phyloP scores from a whole-genome alignment of 2,329 filamentous ascomycete species.

The Reticulascus tulasneorum region DNA sequence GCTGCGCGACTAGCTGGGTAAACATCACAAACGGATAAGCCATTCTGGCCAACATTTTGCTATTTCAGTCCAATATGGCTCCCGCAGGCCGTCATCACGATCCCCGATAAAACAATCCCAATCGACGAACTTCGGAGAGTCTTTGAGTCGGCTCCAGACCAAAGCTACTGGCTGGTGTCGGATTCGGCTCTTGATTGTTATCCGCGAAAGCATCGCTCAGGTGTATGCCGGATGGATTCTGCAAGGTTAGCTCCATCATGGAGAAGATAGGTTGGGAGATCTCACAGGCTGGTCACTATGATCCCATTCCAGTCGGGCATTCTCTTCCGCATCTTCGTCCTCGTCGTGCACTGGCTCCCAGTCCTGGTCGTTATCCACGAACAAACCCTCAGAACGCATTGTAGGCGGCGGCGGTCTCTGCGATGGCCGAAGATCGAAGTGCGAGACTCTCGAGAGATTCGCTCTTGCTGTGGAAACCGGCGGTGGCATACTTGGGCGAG shows the following conservation, averaged over 20 bases:
- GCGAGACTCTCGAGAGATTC: constrained; percentile 13
- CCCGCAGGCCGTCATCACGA: constrained; percentile 19
- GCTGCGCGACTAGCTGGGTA: constrained; percentile 87
- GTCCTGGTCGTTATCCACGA: constrained; percentile 67
- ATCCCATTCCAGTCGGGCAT: constrained; percentile 71
- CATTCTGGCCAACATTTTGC: constrained; percentile 8
- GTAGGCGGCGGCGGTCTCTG: constrained; percentile 53
- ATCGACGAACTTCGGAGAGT: constrained; percentile 59
- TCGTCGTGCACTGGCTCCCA: constrained; percentile 67
- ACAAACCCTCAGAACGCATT: constrained; percentile 63
- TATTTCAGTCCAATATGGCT: not conserved
- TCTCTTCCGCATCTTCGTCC: constrained; percentile 60
- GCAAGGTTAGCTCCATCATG: constrained; percentile 22
- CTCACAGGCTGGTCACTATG: constrained; percentile 60
- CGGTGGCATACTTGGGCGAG: constrained; percentile 20
- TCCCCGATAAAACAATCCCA: constrained; percentile 33
- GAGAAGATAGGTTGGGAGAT: constrained; percentile 4
- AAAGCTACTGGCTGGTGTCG: constrained; percentile 17
- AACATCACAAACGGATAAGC: constrained; percentile 34
- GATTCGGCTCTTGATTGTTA: constrained; percentile 19
- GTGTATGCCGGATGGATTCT: constrained; percentile 42
- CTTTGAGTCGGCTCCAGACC: constrained; percentile 68
- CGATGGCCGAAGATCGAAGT: constrained; percentile 46
- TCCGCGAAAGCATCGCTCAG: constrained; percentile 34
- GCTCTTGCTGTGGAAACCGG: constrained; percentile 21